These are phyloP conservation scores for Aspergillus cavernicola DNA, from an alignment of 495 filamentous ascomycete species.

Conservation along the genomic window DNA sequence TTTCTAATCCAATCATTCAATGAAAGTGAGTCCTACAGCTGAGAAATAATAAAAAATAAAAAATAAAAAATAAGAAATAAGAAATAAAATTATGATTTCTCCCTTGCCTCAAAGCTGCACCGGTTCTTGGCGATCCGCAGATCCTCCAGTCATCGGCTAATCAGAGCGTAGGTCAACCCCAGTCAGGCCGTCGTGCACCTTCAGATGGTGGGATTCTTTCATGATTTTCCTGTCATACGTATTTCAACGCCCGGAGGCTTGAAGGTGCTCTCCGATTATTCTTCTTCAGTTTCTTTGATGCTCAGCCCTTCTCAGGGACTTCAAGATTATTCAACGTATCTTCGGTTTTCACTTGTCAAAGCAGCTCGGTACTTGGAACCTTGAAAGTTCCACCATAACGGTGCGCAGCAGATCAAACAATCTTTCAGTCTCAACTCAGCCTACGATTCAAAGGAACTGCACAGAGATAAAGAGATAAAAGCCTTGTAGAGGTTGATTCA, in stretches of 20 bases:
- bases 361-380: background rate
- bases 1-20: background rate
- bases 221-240: background rate
- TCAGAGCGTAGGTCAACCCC: conserved; percentile 13
- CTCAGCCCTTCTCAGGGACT: no score
- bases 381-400: background rate
- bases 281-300: background rate
- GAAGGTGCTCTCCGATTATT: background rate
- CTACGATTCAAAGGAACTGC: background rate
- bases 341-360: conserved; percentile 1
- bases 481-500: conserved; percentile 7
- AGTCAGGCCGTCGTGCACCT: conserved; percentile 23
- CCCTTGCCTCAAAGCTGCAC: conserved; percentile 22
- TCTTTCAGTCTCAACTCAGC: background rate
- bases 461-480: background rate
- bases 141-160: conserved; percentile 18
- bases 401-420: background rate
- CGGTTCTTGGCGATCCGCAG: conserved; percentile 24
- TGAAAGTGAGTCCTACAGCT: no score
- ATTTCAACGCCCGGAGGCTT: background rate
- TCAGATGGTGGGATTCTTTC: background rate
- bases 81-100: no score
- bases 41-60: no score
- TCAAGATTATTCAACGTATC: no score
- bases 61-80: no score